phyloP scores from a whole-genome alignment of 495 filamentous ascomycete species.

The Talaromyces ruber region DNA sequence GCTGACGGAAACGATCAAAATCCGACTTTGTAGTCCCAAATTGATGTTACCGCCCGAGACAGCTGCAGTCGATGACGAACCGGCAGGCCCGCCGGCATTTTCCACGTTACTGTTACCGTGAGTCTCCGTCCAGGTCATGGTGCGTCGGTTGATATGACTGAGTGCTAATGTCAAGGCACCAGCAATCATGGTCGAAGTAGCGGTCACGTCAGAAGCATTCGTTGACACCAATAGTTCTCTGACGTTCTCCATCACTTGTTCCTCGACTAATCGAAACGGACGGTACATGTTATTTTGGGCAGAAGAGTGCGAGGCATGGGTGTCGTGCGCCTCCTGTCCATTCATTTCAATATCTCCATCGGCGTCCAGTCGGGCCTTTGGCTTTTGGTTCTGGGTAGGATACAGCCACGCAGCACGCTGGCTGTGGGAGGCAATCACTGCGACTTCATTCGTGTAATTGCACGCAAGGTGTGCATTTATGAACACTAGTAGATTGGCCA shows the following conservation, averaged over 20 bases:
- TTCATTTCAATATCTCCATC: conserved; percentile 33
- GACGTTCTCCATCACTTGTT: conserved; percentile 63
- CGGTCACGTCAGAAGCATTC: conserved; percentile 46
- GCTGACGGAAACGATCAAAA: conserved; percentile 76
- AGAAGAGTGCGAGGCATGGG: conserved; percentile 30
- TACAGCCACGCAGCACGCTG: conserved; percentile 85
- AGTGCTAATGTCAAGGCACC: conserved; percentile 87
- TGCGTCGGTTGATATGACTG: conserved; percentile 69
- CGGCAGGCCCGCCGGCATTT: conserved; percentile 18
- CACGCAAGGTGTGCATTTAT: conserved; percentile 92
- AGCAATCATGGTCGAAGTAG: conserved; percentile 72
- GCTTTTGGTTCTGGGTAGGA: conserved; percentile 35
- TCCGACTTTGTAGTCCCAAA: conserved; percentile 64
- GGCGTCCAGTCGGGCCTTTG: conserved; percentile 10
- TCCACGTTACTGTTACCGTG: conserved; percentile 32
- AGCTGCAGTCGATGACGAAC: conserved; percentile 19
- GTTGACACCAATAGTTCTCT: conserved; percentile 60
- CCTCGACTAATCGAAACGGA: conserved; percentile 78
- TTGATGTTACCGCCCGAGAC: conserved; percentile 28
- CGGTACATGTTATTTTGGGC: conserved; percentile 73
- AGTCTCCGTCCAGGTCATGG: conserved; percentile 36
- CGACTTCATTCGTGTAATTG: conserved; percentile 86
- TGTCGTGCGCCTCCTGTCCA: conserved; percentile 25
- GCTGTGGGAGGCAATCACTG: conserved; percentile 82
- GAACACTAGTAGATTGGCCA: conserved; percentile 91